Conservation (phyloP, 148 eudicot genomes). For the Heliamphora exappendiculata region DNA sequence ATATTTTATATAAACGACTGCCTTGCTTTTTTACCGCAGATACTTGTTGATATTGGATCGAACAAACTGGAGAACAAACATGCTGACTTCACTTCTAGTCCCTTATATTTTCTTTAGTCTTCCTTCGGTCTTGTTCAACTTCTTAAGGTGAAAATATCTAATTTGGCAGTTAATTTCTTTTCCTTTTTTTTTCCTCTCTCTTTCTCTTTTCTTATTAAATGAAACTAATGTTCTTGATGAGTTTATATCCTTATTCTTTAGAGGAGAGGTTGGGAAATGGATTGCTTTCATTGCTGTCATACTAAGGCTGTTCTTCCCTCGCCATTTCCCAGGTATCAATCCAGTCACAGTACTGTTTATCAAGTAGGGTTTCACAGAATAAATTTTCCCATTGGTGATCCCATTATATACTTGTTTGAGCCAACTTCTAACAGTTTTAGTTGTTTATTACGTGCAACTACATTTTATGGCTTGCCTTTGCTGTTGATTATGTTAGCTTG, state of each 20-base stretch:
- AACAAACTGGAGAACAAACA: slow-evolving; percentile 88
- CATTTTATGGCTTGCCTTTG: background rate
- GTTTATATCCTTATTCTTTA: slow-evolving; percentile 9
- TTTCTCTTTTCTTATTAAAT: background rate
- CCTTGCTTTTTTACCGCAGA: slow-evolving; percentile 34
- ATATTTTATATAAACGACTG: background rate
- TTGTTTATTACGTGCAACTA: background rate
- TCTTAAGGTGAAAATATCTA: slow-evolving; percentile 47
- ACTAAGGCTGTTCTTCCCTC: slow-evolving; percentile 55
- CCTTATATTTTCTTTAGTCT: slow-evolving; percentile 85
- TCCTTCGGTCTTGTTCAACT: slow-evolving; percentile 43
- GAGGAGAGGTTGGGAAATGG: slow-evolving; percentile 85
- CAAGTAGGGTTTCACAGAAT: background rate
- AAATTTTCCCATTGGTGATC: background rate
- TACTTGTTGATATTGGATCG: slow-evolving; percentile 83
- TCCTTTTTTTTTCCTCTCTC: too few species aligned
- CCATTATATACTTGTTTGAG: background rate
- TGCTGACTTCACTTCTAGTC: slow-evolving; percentile 71
- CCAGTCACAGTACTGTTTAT: background rate
- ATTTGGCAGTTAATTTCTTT: background rate
- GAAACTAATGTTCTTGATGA: background rate
- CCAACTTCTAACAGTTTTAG: background rate
- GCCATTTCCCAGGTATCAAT: slow-evolving; percentile 57
- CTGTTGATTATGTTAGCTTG: background rate
- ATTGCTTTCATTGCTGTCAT: slow-evolving; percentile 77